Evolutionary conservation across 768 basidiomycete genomes (phyloP).

Genomic region (Trametes cinnabarina): DNA sequence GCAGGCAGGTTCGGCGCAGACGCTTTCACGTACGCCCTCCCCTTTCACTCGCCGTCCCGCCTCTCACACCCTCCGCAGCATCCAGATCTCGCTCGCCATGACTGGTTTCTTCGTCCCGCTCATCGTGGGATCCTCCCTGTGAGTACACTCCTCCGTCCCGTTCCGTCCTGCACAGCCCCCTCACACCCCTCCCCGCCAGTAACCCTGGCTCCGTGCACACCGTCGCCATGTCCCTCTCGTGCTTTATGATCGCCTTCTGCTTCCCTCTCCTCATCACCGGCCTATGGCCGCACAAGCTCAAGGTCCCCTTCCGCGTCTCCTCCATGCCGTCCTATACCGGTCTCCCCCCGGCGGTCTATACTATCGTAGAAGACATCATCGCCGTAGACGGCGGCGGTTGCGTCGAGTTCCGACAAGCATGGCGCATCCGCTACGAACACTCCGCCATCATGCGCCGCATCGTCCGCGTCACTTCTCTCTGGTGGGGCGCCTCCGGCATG

Average conservation of each 20-base stretch:
- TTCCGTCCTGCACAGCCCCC: not conserved
- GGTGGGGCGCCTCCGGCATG: slow-evolving; percentile 27
- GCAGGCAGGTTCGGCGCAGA: slow-evolving; percentile 30
- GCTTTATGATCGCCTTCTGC: slow-evolving; percentile 29
- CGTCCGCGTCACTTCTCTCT: slow-evolving; percentile 24
- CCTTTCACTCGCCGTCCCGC: not conserved
- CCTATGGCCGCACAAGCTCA: slow-evolving; percentile 26
- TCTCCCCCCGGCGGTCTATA: slow-evolving; percentile 32
- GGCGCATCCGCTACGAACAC: slow-evolving; percentile 32
- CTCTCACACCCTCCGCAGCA: slow-evolving; percentile 8
- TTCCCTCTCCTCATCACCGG: slow-evolving; percentile 30
- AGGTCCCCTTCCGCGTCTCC: slow-evolving; percentile 31
- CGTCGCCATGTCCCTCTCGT: slow-evolving; percentile 30
- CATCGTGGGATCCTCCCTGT: slow-evolving; percentile 32
- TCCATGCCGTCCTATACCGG: slow-evolving; percentile 27
- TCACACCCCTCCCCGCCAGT: slow-evolving; percentile 12
- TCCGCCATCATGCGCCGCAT: slow-evolving; percentile 28
- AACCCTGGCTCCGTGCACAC: slow-evolving; percentile 23
- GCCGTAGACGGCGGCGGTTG: slow-evolving; percentile 34
- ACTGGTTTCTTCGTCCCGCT: slow-evolving; percentile 30
- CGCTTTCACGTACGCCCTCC: slow-evolving; percentile 24
- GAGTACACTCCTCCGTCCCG: not conserved
- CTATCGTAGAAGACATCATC: slow-evolving; percentile 32
- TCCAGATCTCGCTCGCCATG: slow-evolving; percentile 24
- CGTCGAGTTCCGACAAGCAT: slow-evolving; percentile 32